Base-by-base conservation (phyloP, 129 eudicot species). In the Gnaphalium uliginosum region DNA sequence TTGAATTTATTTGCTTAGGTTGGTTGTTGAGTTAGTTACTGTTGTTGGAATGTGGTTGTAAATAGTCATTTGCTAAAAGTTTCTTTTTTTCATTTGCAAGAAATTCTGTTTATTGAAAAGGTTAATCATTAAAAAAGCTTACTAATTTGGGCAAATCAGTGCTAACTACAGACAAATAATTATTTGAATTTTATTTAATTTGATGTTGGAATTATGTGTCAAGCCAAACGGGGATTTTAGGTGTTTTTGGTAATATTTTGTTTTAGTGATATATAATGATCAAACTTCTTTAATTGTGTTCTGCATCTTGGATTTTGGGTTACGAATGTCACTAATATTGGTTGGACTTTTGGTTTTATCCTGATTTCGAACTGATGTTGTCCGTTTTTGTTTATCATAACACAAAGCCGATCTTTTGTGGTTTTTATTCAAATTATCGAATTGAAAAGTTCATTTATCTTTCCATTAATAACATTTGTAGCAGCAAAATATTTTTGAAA, bases 61-160 rank as follows among this genome's bases (percentile, higher is more conserved):
- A 17, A 57, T 23, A 23, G 63, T 39, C 17, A 33, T 37, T 35
- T 65, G 32, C 37, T 39, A 54, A 73, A 80, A 39, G 65, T 30
- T 61, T 60, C 1, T 73, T 11, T 58, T 43, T 51, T 56, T 56
- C 61, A n/a, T 56, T 56, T 56, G 22, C 24, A 19, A 19, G 24
- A 54, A 54, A 54, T n/a, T 46, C 4, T 46, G 4, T 14, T 3
- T 46, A 46, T 46, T 46, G 1, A 2, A 14, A 46, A 26, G 65
- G 29, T 70, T 63, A 30, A 32, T 33, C 77, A 35, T 48, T 17
- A 43, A 30, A 72, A 63, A 75, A 14, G 79, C 58, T 33, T 79
- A 14, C 53, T 72, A 53, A 72, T 25, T 56, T 29, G 69, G 74
- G 39, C 6, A 62, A 43, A 61, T 60, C 23, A 15, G 37, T 51